Evolutionary conservation across 2,329 filamentous ascomycete genomes (phyloP), one percentile per base, ranked within the genome.

Genomic region (Pseudogymnoascus sp.): DNA sequence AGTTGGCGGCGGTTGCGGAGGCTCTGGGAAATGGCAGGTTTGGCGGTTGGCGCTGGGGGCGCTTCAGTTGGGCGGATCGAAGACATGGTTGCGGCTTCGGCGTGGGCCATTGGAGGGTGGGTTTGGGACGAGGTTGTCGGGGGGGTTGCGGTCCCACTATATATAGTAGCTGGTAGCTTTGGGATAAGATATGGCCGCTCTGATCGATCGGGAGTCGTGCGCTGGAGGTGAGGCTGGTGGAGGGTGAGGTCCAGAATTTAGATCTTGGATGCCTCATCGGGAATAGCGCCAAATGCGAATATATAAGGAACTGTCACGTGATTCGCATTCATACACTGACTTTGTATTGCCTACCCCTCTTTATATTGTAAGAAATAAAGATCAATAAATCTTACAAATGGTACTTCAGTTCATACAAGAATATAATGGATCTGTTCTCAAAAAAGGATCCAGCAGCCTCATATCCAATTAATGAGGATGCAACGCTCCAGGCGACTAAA

Each of bases 1-100:
- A 90, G 74, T 72, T 92, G 87, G 60, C 81, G 81, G 54, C 64
- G 61, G 47, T 54, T 54, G 29, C 47, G 47, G 29, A 54, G 47
- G 47, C 47, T 9, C n/a, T 26, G 47, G 47, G 47, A 54, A 29
- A 54, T 54, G 29, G 47, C 65, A 60, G 36, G 66, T 62, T 37
- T 66, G 44, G 9, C 58, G 24, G 5, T 62, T 54, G 61, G 65
- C 60, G 57, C 60, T 60, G 58, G 62, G 59, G 59, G 58, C 57
- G n/a, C 24, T 8, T 39, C 58, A 40, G 33, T 36, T 17, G 61
- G 36, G 13, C 35, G 36, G 31, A 26, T n/a, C 47, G 58, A 37
- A 17, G 61, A 35, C 47, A 58, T 44, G 15, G 33, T 31, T 35
- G 54, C 40, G 44, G 39, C 57, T 57, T 50, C 33, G 57, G 36